phyloP scores from a whole-genome alignment of 1,284 basidiomycete genomes.

The Ustilago tritici region DNA sequence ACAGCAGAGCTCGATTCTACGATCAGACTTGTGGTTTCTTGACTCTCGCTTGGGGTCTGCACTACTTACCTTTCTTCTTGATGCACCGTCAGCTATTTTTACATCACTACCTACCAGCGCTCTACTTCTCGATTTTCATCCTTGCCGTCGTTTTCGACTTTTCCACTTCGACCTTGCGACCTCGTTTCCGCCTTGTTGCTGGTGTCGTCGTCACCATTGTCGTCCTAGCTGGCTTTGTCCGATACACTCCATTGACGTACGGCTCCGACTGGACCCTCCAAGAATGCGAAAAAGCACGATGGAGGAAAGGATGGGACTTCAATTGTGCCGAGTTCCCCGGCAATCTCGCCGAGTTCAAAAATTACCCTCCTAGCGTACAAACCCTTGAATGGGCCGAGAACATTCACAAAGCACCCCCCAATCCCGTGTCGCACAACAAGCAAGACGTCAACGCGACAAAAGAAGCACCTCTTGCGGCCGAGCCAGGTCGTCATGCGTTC shows the following conservation, averaged over 20 bases:
- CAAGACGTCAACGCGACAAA: constrained; percentile 16
- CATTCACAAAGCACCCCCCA: neutral
- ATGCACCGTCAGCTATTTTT: constrained; percentile 96
- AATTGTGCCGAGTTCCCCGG: constrained; percentile 76
- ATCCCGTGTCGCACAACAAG: neutral
- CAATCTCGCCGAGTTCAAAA: constrained; percentile 41
- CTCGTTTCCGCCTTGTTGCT: constrained; percentile 82
- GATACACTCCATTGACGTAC: constrained; percentile 87
- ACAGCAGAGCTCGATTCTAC: constrained; percentile 87
- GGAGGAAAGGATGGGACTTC: constrained; percentile 96
- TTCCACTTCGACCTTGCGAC: constrained; percentile 81
- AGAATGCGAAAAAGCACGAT: constrained; percentile 82
- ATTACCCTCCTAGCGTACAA: constrained; percentile 50
- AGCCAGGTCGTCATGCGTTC: constrained; percentile 52
- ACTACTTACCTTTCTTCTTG: constrained; percentile 95
- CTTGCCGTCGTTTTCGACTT: constrained; percentile 86
- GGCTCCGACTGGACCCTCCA: constrained; percentile 86
- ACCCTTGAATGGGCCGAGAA: constrained; percentile 30
- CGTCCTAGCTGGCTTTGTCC: constrained; percentile 81
- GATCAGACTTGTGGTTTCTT: constrained; percentile 91
- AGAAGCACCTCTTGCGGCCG: constrained; percentile 18
- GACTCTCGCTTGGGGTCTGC: constrained; percentile 90
- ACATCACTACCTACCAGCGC: constrained; percentile 94
- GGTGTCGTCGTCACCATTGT: constrained; percentile 80
- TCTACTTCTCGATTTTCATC: constrained; percentile 91